Percentiles rank a stretch among this genome's conserved stretches.
These are phyloP conservation scores for Claviceps pazoutovae DNA, from an alignment of 2,329 filamentous ascomycete genomes.

Conservation along the genomic window DNA sequence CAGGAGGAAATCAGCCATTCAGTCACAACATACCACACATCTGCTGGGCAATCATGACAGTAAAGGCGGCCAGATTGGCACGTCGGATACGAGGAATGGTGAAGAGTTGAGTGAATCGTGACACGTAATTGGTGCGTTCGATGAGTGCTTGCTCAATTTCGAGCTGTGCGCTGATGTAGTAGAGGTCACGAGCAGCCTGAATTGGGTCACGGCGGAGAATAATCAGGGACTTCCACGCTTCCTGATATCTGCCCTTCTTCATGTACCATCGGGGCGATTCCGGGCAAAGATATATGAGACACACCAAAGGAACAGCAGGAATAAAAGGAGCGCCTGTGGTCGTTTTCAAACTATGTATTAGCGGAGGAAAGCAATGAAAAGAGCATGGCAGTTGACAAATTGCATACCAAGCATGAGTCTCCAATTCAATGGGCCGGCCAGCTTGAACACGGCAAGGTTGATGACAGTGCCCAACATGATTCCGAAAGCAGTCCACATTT, in stretches of 20 bases:
- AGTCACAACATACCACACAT: conserved; percentile 36
- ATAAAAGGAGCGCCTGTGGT: conserved; percentile 39
- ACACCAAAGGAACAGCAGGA: conserved; percentile 36
- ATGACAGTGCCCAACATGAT: conserved; percentile 30
- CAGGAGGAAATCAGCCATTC: background rate
- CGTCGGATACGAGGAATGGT: conserved; percentile 53
- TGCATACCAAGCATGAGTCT: conserved; percentile 31
- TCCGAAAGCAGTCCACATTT: conserved; percentile 49
- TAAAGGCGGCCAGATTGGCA: conserved; percentile 62
- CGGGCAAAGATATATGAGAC: conserved; percentile 46
- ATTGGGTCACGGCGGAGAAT: conserved; percentile 37
- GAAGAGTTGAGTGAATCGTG: conserved; percentile 46
- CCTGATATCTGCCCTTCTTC: conserved; percentile 46
- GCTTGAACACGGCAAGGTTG: conserved; percentile 18
- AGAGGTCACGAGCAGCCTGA: conserved; percentile 46
- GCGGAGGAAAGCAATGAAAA: background rate
- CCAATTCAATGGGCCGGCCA: conserved; percentile 18
- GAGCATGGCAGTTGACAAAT: background rate
- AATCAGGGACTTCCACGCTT: conserved; percentile 44
- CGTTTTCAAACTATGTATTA: background rate
- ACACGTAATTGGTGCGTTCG: conserved; percentile 26
- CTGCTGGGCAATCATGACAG: conserved; percentile 68
- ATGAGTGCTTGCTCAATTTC: conserved; percentile 25
- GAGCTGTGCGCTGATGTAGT: conserved; percentile 35
- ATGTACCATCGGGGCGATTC: conserved; percentile 51